Evolutionary conservation across 1,284 basidiomycete species (phyloP).

Genomic region (Sphagnurus paluster): DNA sequence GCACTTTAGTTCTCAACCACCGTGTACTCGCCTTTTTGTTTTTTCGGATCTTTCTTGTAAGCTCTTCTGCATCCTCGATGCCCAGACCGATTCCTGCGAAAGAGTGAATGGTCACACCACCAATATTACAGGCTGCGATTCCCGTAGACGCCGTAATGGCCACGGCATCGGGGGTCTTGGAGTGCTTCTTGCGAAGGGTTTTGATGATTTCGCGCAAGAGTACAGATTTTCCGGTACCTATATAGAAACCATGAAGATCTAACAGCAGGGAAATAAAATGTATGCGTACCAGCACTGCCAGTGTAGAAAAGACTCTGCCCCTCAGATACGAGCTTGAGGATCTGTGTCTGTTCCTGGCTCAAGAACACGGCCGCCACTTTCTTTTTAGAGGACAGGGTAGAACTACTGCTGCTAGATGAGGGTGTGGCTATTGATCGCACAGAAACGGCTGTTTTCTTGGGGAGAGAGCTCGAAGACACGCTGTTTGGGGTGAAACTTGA

Average conservation of each 20-base stretch:
- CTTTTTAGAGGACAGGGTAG: slow-evolving; percentile 17
- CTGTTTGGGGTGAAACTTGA: slow-evolving; percentile 10
- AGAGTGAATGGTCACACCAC: slow-evolving; percentile 91
- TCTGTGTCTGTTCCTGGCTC: slow-evolving; percentile 82
- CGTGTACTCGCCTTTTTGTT: slow-evolving; percentile 68
- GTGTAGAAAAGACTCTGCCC: slow-evolving; percentile 93
- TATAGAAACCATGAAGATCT: slow-evolving; percentile 38
- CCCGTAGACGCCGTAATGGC: slow-evolving; percentile 94
- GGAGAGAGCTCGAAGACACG: slow-evolving; percentile 3
- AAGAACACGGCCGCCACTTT: slow-evolving; percentile 56
- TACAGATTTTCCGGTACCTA: slow-evolving; percentile 95
- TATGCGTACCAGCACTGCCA: slow-evolving; percentile 84
- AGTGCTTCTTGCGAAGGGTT: slow-evolving; percentile 52
- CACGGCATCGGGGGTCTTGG: slow-evolving; percentile 64
- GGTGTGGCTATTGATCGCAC: slow-evolving; percentile 13
- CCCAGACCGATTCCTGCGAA: slow-evolving; percentile 92
- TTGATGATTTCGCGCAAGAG: slow-evolving; percentile 89
- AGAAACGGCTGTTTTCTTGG: slow-evolving; percentile 7
- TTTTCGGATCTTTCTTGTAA: slow-evolving; percentile 70
- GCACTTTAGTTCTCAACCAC: slow-evolving; percentile 77
- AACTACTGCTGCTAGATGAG: slow-evolving; percentile 3
- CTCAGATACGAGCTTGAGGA: slow-evolving; percentile 73
- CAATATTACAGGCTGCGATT: slow-evolving; percentile 89
- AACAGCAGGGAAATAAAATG: slow-evolving; percentile 8
- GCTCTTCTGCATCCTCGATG: slow-evolving; percentile 60